Base-by-base conservation (phyloP, 73 alveolate genomes). In the Paraurostyla sp. region DNA sequence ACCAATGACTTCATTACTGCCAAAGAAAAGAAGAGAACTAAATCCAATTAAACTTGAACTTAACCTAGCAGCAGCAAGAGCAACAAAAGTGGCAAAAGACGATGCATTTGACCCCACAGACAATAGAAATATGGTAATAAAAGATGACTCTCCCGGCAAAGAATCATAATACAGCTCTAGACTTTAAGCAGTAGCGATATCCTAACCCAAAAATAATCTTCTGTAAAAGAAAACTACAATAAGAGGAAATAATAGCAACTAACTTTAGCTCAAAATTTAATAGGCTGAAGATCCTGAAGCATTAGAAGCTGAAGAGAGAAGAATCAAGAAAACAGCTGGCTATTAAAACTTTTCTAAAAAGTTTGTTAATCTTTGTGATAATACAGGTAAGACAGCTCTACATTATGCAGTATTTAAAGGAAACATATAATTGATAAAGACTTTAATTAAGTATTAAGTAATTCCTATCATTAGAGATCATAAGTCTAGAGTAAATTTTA, bases 341-440 rank as follows among this genome's bases (percentile, higher is more conserved):
- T 60, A 60, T 33, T 7, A 27, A 16, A 7, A 27, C 3, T 29
- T 3, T 11, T 30, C 23, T 30, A 60, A 33, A 50, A 60, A 60
- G 23, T 60, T 60, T 32, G 9, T 69, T 16, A 69, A 69, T 40
- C 25, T 41, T n/a, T 7, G 42, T 3, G 84, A 69, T 69, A 16
- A 43, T 4, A 11, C 4, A 69, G 84, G 84, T 3, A 69, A 41
- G 41, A 69, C 84, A 13, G 65, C 84, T 3, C 63, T 69, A 3
- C 84, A 69, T 69, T 69, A 69, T 43, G 84, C 62, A 3, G 20
- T 38, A 11, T 69, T 69, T 38, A 43, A 69, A n/a, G 58, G 84
- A 9, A 38, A 69, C 6, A 4, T 42, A 7, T 23, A 69, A 40
- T 20, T 69, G 29, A 69, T 60, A 4, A 30, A 60, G 16, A 16